Percentiles rank a stretch among this genome's conserved stretches.
Evolutionary conservation across 345 rosid genomes (phyloP).

Genomic region (Toxicodendron radicans): DNA sequence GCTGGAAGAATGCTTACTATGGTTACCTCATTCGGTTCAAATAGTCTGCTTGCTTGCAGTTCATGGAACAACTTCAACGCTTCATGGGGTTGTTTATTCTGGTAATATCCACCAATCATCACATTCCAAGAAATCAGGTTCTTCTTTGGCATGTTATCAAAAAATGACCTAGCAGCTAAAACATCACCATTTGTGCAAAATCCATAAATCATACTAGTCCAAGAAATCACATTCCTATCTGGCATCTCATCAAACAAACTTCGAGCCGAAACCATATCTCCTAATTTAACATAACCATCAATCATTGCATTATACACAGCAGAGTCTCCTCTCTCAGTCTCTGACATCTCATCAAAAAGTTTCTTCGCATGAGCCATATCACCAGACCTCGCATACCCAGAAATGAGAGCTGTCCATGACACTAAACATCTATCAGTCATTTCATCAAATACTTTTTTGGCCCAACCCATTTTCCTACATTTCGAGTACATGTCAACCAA

Average conservation of each 20-base stretch:
- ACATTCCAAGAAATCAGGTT: slow-evolving; percentile 76
- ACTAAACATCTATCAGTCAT: slow-evolving; percentile 61
- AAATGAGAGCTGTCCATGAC: slow-evolving; percentile 74
- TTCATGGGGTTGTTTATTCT: slow-evolving; percentile 64
- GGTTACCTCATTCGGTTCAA: slow-evolving; percentile 71
- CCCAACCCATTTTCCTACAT: slow-evolving; percentile 41
- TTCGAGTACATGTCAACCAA: slow-evolving; percentile 73
- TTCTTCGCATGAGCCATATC: slow-evolving; percentile 46
- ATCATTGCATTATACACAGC: slow-evolving; percentile 61
- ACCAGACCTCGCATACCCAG: slow-evolving; percentile 57
- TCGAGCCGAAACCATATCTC: slow-evolving; percentile 57
- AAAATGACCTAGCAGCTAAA: slow-evolving; percentile 50
- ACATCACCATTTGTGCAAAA: slow-evolving; percentile 54
- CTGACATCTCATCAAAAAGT: slow-evolving; percentile 58
- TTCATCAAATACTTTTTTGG: slow-evolving; percentile 59
- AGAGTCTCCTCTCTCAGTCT: slow-evolving; percentile 36
- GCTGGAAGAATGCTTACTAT: slow-evolving; percentile 71
- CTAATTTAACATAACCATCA: slow-evolving; percentile 65
- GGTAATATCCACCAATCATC: slow-evolving; percentile 73
- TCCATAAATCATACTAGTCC: slow-evolving; percentile 77
- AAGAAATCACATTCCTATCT: slow-evolving; percentile 57
- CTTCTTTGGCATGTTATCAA: slow-evolving; percentile 70
- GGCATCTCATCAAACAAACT: slow-evolving; percentile 60
- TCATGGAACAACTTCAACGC: slow-evolving; percentile 62
- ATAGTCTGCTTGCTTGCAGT: slow-evolving; percentile 49